Percentiles rank a stretch among this genome's conserved stretches.
These are phyloP conservation scores for Bretschneidera sinensis DNA, from an alignment of 345 rosid genomes.

Conservation along the genomic window DNA sequence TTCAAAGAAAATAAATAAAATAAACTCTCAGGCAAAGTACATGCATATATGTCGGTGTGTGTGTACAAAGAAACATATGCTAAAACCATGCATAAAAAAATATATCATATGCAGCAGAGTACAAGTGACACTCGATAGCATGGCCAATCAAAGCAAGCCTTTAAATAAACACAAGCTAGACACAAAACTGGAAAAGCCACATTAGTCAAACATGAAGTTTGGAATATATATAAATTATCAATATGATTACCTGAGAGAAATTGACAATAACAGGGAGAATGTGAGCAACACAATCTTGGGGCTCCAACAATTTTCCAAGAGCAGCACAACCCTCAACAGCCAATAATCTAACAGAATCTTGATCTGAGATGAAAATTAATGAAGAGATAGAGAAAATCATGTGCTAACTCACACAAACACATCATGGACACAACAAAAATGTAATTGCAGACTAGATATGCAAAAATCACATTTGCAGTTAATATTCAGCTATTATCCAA, in stretches of 20 bases:
- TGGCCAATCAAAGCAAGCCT: neutral
- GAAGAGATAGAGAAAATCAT: neutral
- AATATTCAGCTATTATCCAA: neutral
- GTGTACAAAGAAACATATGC: neutral
- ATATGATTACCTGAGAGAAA: slow-evolving; percentile 60
- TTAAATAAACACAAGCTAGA: neutral
- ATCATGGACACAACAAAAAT: neutral
- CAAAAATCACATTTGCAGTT: neutral
- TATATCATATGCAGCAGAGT: neutral
- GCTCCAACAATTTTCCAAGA: slow-evolving; percentile 70
- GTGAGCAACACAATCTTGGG: slow-evolving; percentile 66
- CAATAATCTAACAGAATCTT: slow-evolving; percentile 73
- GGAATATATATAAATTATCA: neutral
- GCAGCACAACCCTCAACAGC: slow-evolving; percentile 84
- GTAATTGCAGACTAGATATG: neutral
- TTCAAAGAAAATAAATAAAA: slow-evolving; percentile 3
- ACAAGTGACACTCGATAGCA: neutral
- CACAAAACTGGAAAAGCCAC: neutral
- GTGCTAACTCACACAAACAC: no score
- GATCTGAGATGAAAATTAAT: slow-evolving; percentile 40
- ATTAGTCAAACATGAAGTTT: no score
- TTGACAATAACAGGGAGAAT: slow-evolving; percentile 72
- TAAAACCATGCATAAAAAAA: neutral
- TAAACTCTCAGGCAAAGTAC: neutral
- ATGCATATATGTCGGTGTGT: neutral